phyloP scores from a whole-genome alignment of 225 moss, liverwort and hornwort genomes.

The Neckera pumila region DNA sequence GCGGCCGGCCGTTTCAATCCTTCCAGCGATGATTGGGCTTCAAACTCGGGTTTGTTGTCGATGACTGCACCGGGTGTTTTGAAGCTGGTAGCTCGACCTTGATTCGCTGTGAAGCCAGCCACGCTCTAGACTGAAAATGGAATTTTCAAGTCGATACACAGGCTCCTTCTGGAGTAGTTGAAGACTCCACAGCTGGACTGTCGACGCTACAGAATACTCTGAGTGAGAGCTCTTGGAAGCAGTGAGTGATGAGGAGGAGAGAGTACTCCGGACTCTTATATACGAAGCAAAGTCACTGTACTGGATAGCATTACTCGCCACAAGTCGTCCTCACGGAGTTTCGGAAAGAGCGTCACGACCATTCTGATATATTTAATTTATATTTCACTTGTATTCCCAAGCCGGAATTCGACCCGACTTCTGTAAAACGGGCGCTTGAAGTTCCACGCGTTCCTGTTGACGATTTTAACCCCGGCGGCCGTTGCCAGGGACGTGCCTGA shows the following conservation, averaged over 20 bases:
- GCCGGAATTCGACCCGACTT: neutral
- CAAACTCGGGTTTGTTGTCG: no score
- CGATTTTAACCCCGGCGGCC: neutral
- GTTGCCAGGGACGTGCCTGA: neutral
- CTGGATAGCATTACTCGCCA: neutral
- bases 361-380: no score
- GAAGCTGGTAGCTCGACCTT: neutral
- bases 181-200: neutral
- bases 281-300: neutral
- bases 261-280: neutral
- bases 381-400: no score
- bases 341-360: neutral
- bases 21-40: neutral
- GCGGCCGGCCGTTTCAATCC: neutral
- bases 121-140: neutral
- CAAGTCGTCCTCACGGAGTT: neutral
- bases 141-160: no score
- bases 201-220: neutral
- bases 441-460: neutral
- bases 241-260: neutral
- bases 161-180: neutral
- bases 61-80: neutral
- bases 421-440: no score
- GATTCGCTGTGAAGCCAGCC: no score
- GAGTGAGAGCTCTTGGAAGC: neutral